Base-by-base conservation (phyloP, 495 filamentous ascomycete species). In the Massariosphaeria phaeospora region DNA sequence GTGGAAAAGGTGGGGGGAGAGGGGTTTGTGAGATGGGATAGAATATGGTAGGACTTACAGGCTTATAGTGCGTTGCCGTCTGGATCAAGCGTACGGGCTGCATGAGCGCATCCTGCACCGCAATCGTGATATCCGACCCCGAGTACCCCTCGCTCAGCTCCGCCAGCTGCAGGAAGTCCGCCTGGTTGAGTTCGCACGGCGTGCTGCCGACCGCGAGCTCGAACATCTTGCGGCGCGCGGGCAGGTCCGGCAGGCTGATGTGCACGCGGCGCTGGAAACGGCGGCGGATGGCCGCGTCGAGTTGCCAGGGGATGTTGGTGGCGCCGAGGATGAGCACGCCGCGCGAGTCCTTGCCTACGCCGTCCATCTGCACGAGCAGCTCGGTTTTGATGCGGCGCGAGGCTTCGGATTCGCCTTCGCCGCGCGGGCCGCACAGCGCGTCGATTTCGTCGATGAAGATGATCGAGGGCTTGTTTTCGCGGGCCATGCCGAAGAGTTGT, bases 371-470 rank as follows among this genome's bases (percentile, higher is more conserved):
- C 12, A 99, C 94, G 17, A 99, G 79, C 69, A 99, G 81, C 69
- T 99, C 93, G 13, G 93, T 99, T 69, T 99, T 99, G 73, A 99
- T 97, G 61, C 93, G 84, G 48, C 93, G 82, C 23, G 90, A 96
- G 1, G 93, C 93, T 76, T 99, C 93, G 1, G 88, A 95, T 72
- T 99, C 93, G 65, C 93, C 93, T 76, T 99, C 93, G 54, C 94
- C 94, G 62, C 93, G 81, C 2, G 93, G 91, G 1, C 94, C 93
- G 65, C 94, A 97, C 21, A 99, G 81, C 3, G 93, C 93, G 68
- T 99, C 93, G 62, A 99, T 89, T 72, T 99, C 93, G 69, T 99
- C 93, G 69, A 99, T 97, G 73, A 99, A 99, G 70, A 99, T 96
- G 66, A 99, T 97, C 5, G 90, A 90, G 0, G 93, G 93, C 62